A percentile compares a stretch with the other conserved stretches of the same genome.
phyloP scores from a whole-genome alignment of 257 asterid genomes.

The Plantago ovata region DNA sequence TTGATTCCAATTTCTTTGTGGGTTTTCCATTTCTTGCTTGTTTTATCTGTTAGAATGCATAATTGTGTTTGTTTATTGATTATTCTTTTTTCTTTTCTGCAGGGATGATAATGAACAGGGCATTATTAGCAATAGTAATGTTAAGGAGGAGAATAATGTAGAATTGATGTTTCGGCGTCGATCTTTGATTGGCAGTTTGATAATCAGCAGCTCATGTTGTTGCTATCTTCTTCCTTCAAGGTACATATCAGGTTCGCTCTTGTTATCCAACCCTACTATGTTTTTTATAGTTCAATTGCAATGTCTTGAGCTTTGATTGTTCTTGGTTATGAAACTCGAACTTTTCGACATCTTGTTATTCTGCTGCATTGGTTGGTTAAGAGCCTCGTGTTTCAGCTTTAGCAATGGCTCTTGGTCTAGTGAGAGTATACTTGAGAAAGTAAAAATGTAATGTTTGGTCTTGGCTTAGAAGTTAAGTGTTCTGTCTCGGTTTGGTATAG shows the following conservation, averaged over 20 bases:
- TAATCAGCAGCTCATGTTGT: slow-evolving; percentile 41
- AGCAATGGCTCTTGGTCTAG: too few species aligned
- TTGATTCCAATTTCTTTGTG: not conserved
- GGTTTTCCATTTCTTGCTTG: not conserved
- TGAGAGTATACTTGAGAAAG: too few species aligned
- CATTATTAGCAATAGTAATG: slow-evolving; percentile 5
- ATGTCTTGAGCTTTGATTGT: not conserved
- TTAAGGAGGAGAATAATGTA: slow-evolving; percentile 16
- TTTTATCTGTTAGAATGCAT: not conserved
- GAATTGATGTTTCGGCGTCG: slow-evolving; percentile 50
- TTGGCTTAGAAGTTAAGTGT: not conserved
- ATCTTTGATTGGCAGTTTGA: slow-evolving; percentile 49
- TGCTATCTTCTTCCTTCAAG: slow-evolving; percentile 56
- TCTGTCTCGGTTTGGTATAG: not conserved
- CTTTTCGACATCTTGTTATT: too few species aligned
- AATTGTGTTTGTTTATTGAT: too few species aligned
- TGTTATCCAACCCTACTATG: slow-evolving; percentile 10
- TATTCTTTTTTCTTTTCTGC: not conserved
- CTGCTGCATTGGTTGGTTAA: too few species aligned
- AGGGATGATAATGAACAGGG: slow-evolving; percentile 32
- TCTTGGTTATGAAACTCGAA: too few species aligned
- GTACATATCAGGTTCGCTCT: slow-evolving; percentile 73
- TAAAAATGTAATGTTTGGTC: too few species aligned
- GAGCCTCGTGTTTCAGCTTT: too few species aligned
- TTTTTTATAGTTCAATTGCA: not conserved